Evolutionary conservation across 73 alveolate species (phyloP).

Genomic region (Paramecium bursaria): DNA sequence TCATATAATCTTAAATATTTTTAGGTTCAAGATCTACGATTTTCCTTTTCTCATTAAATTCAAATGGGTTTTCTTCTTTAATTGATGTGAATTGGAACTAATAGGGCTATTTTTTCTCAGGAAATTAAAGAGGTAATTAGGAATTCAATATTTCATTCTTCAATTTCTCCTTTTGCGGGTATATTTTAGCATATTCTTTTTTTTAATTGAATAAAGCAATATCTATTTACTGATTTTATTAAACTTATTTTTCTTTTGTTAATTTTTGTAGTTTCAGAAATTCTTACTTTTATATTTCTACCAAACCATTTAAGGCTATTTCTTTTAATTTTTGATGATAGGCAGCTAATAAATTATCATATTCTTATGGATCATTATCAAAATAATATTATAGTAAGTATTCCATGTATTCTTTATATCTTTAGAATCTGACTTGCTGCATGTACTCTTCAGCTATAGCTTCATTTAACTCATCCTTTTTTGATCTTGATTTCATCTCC

Average conservation of each 20-base stretch:
- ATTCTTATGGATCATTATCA: constrained; percentile 21
- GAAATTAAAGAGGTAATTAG: too few species aligned
- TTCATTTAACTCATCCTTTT: constrained; percentile 32
- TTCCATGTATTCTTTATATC: constrained; percentile 45
- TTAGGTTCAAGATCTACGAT: too few species aligned
- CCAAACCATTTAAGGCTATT: constrained; percentile 32
- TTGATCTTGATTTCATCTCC: neutral
- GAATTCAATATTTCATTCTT: too few species aligned
- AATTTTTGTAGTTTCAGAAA: neutral
- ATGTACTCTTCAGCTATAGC: constrained; percentile 36
- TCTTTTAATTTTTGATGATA: constrained; percentile 25
- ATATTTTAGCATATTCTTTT: neutral
- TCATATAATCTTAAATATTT: too few species aligned
- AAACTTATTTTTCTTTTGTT: neutral
- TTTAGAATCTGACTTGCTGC: constrained; percentile 1
- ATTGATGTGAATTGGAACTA: too few species aligned
- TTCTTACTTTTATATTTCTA: constrained; percentile 41
- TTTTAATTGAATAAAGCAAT: constrained; percentile 30
- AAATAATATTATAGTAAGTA: constrained; percentile 49
- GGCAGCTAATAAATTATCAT: neutral
- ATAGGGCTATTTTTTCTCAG: too few species aligned
- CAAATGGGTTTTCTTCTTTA: too few species aligned
- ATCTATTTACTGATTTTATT: constrained; percentile 32
- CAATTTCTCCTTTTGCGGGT: neutral
- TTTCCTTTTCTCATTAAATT: too few species aligned